phyloP scores from a whole-genome alignment of 306 rosid genomes.

The Vigna trinervia region DNA sequence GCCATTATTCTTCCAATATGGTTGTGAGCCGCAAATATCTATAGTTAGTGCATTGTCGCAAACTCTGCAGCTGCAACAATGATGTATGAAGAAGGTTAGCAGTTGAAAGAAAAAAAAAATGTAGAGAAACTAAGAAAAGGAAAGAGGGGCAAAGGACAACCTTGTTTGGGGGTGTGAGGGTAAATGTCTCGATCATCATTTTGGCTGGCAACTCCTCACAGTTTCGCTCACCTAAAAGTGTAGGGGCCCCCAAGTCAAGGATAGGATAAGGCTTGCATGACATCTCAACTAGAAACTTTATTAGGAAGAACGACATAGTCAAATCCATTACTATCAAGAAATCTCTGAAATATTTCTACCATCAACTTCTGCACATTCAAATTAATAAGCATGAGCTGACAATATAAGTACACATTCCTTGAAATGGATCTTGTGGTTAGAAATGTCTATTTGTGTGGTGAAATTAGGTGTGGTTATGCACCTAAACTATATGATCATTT shows the following conservation, averaged over 20 bases:
- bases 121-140: slow-evolving; percentile 49
- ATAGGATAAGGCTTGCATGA: slow-evolving; percentile 46
- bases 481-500: slow-evolving; percentile 5
- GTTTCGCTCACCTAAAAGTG: slow-evolving; percentile 58
- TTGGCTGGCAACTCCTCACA: slow-evolving; percentile 46
- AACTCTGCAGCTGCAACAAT: slow-evolving; percentile 47
- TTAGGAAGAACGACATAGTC: slow-evolving; percentile 45
- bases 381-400: slow-evolving; percentile 16
- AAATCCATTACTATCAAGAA: slow-evolving; percentile 32
- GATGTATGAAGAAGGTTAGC: slow-evolving; percentile 43
- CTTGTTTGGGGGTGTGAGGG: slow-evolving; percentile 53
- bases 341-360: slow-evolving; percentile 36
- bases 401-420: slow-evolving; percentile 27
- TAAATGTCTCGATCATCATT: slow-evolving; percentile 58
- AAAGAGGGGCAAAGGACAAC: slow-evolving; percentile 53
- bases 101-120: slow-evolving; percentile 40
- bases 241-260: slow-evolving; percentile 58
- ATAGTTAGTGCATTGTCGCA: slow-evolving; percentile 40
- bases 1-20: slow-evolving; percentile 30
- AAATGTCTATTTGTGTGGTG: slow-evolving; percentile 13
- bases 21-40: slow-evolving; percentile 42
- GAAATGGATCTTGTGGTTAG: slow-evolving; percentile 31
- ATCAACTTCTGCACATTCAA: slow-evolving; percentile 30
- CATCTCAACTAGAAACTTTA: slow-evolving; percentile 51
- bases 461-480: slow-evolving; percentile 25